Base-by-base conservation (phyloP, 306 rosid genomes). In the Cucurbita ficifolia region DNA sequence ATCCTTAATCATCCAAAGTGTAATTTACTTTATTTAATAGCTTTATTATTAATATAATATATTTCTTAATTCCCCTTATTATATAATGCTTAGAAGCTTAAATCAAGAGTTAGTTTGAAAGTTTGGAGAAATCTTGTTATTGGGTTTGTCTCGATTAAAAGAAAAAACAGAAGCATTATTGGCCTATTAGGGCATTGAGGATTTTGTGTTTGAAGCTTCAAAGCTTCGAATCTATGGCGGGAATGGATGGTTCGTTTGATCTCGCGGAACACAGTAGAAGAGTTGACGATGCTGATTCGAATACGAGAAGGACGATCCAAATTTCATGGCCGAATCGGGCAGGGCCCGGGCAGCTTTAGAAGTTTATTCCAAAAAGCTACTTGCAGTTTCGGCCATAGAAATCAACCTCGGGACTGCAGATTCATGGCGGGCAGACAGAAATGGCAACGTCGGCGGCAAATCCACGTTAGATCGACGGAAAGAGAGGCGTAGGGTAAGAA, bases 171-270 rank as follows among this genome's bases (percentile, higher is more conserved):
- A 64, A 45, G 8, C n/a, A 60, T 35, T 14, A 60, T 35, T 60
- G 12, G 67, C 0, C 4, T 60, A 33, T 33, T 59, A 7, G 16
- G 51, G 70, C 16, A 63, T 63, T 10, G 50, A 45, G 17, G 72
- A 11, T 21, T 68, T 68, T 68, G 53, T 45, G 38, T 13, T 19
- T 45, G 19, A 22, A 68, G 53, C 55, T 68, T 68, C 73, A 22
- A 63, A 21, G 42, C 40, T 45, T 12, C 55, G 55, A 43, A 45
- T 43, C 73, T 68, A 68, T 68, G 73, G 55, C 39, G 53, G 38
- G 46, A 22, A 68, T 68, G 73, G 39, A 68, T 68, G 55, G 73
- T 68, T 62, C 69, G 40, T 62, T 13, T 46, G 73, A 68, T 68
- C 19, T 46, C 7, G 39, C 14, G 13, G 55, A 22, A 58, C 39